These are phyloP conservation scores for Lenzites betulinus DNA, from an alignment of 768 basidiomycete species.

Conservation along the genomic window DNA sequence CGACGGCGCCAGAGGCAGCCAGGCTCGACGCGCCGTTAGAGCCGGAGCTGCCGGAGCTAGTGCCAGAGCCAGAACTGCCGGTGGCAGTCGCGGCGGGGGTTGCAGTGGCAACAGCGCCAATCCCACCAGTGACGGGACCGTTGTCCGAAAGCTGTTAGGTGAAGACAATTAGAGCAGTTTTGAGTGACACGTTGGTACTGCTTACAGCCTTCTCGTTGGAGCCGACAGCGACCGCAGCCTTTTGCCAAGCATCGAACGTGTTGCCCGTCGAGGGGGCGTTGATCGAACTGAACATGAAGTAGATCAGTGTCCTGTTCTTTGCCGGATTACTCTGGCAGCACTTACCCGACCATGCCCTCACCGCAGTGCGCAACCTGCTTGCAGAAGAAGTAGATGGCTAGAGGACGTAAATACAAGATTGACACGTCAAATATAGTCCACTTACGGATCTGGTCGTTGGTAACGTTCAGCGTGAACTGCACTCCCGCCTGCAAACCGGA, in stretches of 20 bases:
- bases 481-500: constrained; percentile 46
- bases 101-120: constrained; percentile 40
- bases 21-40: constrained; percentile 5
- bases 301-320: background rate
- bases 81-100: constrained; percentile 27
- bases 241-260: constrained; percentile 42
- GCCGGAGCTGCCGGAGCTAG: background rate
- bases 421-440: background rate
- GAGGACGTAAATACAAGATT: background rate
- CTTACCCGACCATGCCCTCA: constrained; percentile 51
- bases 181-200: background rate
- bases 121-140: constrained; percentile 45
- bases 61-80: constrained; percentile 3
- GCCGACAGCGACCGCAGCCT: constrained; percentile 44
- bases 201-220: constrained; percentile 38
- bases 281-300: constrained; percentile 34
- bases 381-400: constrained; percentile 62
- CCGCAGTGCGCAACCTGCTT: constrained; percentile 50
- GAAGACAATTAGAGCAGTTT: constrained; percentile 11
- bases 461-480: constrained; percentile 51
- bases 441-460: constrained; percentile 49
- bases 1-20: constrained; percentile 6
- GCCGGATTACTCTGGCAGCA: background rate
- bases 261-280: constrained; percentile 50
- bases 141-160: constrained; percentile 38